phyloP scores from a whole-genome alignment of 371 early-diverging fungal species.

The Amoeboaphelidium protococcarum region DNA sequence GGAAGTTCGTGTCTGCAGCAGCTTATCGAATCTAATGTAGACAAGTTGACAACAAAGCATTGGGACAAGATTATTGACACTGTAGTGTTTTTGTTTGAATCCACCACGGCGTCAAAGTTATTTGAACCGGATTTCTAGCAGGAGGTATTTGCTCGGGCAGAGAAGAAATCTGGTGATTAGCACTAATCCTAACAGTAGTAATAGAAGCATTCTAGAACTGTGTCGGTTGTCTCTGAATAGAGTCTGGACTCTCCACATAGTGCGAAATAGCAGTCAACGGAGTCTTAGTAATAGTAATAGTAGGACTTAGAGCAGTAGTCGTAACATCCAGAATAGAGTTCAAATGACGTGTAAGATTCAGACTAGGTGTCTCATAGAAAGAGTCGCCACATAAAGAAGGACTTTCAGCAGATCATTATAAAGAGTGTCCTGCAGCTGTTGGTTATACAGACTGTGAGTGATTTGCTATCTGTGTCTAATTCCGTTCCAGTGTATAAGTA shows the following conservation, averaged over 20 bases:
- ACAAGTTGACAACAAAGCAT: slow-evolving; percentile 27
- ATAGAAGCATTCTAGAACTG: background rate
- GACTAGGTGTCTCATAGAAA: background rate
- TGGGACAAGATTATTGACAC: slow-evolving; percentile 43
- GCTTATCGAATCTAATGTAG: slow-evolving; percentile 45
- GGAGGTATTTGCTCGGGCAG: background rate
- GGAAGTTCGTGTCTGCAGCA: slow-evolving; percentile 72
- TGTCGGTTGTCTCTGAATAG: too few relatives aligned
- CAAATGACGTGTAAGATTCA: background rate
- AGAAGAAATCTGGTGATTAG: background rate
- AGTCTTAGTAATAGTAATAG: too few relatives aligned
- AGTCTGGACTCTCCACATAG: too few relatives aligned
- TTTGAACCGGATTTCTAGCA: slow-evolving; percentile 17
- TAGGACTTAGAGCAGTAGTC: background rate
- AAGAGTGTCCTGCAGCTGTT: slow-evolving; percentile 49
- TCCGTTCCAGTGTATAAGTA: slow-evolving; percentile 23
- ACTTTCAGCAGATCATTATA: slow-evolving; percentile 42
- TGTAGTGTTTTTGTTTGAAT: slow-evolving; percentile 35
- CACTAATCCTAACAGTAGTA: too few relatives aligned
- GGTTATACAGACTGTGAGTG: slow-evolving; percentile 44
- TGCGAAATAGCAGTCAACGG: too few relatives aligned
- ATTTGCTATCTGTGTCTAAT: slow-evolving; percentile 9
- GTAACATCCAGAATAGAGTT: background rate
- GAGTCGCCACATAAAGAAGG: slow-evolving; percentile 23
- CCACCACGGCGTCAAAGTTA: slow-evolving; percentile 49